Conservation (phyloP, 2,329 filamentous ascomycete genomes). For the Talaromyces sp. region DNA sequence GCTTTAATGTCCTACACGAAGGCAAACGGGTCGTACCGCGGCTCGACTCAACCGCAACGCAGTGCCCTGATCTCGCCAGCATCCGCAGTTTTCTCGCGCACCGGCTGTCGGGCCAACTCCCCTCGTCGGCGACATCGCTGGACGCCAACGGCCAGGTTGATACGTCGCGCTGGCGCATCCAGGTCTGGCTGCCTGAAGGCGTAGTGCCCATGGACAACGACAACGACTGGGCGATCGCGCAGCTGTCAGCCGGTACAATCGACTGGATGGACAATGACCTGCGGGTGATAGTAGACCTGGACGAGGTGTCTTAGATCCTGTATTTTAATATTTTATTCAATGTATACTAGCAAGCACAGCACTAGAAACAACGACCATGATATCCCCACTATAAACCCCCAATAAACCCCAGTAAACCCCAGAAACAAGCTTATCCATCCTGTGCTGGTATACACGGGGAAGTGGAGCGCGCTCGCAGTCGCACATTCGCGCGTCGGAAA, state of each 20-base stretch:
- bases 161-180: constrained; percentile 27
- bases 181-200: constrained; percentile 39
- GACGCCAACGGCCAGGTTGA: constrained; percentile 15
- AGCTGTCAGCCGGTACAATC: constrained; percentile 37
- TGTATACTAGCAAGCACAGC: background rate
- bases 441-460: background rate
- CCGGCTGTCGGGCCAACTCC: constrained; percentile 27
- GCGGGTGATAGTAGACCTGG: constrained; percentile 37
- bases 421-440: background rate
- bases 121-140: constrained; percentile 14
- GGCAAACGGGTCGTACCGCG: constrained; percentile 36
- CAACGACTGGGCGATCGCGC: constrained; percentile 40
- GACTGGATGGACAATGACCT: constrained; percentile 46
- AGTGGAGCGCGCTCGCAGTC: background rate
- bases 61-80: constrained; percentile 29
- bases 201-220: constrained; percentile 34
- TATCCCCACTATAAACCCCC: background rate
- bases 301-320: constrained; percentile 1
- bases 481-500: constrained; percentile 7
- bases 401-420: background rate
- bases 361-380: background rate
- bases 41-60: constrained; percentile 30
- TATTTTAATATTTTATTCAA: no score
- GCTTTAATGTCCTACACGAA: constrained; percentile 32
- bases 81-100: constrained; percentile 28